Conservation (phyloP, 2,329 filamentous ascomycete genomes). For the Cryphonectria carpinicola region DNA sequence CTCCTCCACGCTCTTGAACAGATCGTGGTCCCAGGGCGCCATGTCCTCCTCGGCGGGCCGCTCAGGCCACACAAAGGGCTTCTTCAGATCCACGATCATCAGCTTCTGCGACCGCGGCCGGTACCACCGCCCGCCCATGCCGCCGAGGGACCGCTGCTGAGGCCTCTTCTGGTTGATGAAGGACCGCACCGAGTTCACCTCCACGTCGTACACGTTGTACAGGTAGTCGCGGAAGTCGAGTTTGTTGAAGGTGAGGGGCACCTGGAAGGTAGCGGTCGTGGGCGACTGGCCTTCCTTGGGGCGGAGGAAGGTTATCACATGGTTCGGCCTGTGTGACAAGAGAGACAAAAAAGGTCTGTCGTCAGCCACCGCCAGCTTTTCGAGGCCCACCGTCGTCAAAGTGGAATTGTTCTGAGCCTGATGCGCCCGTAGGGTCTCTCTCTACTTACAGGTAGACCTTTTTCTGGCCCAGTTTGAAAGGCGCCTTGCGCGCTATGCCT, state of each 20-base stretch:
- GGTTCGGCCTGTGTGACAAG: constrained; percentile 66
- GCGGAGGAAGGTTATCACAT: constrained; percentile 78
- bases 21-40: constrained; percentile 66
- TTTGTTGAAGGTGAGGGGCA: constrained; percentile 92
- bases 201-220: constrained; percentile 80
- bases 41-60: constrained; percentile 59
- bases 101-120: constrained; percentile 78
- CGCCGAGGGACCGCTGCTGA: constrained; percentile 56
- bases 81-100: constrained; percentile 90
- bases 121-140: constrained; percentile 61
- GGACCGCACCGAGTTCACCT: constrained; percentile 73
- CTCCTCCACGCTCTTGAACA: constrained; percentile 57
- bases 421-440: background rate
- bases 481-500: constrained; percentile 43
- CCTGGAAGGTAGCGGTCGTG: constrained; percentile 85
- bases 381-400: background rate
- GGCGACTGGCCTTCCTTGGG: constrained; percentile 71
- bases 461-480: constrained; percentile 56
- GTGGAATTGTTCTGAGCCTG: background rate
- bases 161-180: constrained; percentile 72
- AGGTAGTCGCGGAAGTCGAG: constrained; percentile 96
- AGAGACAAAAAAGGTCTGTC: background rate
- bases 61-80: constrained; percentile 88
- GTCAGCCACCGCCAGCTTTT: background rate
- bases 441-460: constrained; percentile 58